These are phyloP conservation scores for Eimeria acervulina DNA, from an alignment of 169 alveolate species.

Conservation along the genomic window DNA sequence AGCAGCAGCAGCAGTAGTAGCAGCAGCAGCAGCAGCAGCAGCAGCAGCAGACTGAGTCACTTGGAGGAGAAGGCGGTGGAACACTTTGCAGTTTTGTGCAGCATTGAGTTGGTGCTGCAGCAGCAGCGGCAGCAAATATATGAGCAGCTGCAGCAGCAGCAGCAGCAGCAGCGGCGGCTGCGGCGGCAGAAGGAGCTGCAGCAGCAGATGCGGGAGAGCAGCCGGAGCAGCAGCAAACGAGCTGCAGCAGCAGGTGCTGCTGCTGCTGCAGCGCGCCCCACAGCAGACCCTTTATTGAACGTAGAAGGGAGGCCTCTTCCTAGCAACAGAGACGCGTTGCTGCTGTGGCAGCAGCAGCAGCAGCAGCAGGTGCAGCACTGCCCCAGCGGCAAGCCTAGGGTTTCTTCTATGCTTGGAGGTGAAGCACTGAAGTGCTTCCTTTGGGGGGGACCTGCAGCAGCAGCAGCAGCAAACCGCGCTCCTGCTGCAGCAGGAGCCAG, in stretches of 20 bases:
- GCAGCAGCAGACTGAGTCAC: constrained; percentile 35
- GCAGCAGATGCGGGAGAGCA: background rate
- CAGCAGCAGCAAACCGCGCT: background rate
- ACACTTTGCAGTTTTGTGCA: constrained; percentile 73
- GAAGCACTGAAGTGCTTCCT: background rate
- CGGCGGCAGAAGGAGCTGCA: background rate
- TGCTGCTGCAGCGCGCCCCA: background rate
- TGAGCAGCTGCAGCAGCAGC: constrained; percentile 16
- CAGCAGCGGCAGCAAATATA: constrained; percentile 33
- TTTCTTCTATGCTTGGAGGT: background rate
- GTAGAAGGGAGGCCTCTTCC: constrained; percentile 75
- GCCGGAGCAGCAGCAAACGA: constrained; percentile 5
- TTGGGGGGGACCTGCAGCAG: background rate
- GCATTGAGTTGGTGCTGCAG: constrained; percentile 34
- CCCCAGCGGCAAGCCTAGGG: constrained; percentile 53
- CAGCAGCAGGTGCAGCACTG: constrained; percentile 68
- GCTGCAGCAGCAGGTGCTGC: background rate
- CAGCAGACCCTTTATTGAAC: constrained; percentile 15
- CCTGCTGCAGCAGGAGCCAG: constrained; percentile 19
- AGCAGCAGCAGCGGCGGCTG: constrained; percentile 19
- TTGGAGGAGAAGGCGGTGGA: constrained; percentile 49
- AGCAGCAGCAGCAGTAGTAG: constrained; percentile 60
- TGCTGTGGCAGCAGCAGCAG: constrained; percentile 79
- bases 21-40: constrained; percentile 65
- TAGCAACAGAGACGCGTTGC: constrained; percentile 77